Evolutionary conservation across 192 early-diverging fungal species (phyloP).

Genomic region (Neocallimastix lanati): DNA sequence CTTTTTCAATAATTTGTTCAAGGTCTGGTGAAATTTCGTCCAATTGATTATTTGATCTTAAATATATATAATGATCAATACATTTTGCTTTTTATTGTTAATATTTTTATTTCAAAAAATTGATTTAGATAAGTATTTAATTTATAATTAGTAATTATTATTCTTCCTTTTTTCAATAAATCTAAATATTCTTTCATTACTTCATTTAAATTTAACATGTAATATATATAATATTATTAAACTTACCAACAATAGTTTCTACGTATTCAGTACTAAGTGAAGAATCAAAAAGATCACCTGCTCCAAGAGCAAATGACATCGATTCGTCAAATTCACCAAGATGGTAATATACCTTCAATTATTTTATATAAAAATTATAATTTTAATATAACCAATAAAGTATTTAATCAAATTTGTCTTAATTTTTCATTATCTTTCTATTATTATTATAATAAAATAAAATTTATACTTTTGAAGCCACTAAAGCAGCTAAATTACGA

Average conservation of each 20-base stretch:
- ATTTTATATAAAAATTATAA: too few relatives aligned
- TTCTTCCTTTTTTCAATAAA: too few relatives aligned
- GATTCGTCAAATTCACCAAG: slow-evolving; percentile 92
- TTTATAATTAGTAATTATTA: too few relatives aligned
- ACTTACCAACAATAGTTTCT: slow-evolving; percentile 80
- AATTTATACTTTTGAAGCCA: slow-evolving; percentile 73
- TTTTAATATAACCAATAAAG: too few relatives aligned
- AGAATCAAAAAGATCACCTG: slow-evolving; percentile 75
- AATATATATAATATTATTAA: neutral
- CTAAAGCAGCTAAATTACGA: slow-evolving; percentile 76
- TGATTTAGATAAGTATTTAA: too few relatives aligned
- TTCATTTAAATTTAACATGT: too few relatives aligned
- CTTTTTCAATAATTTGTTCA: slow-evolving; percentile 77
- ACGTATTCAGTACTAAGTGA: slow-evolving; percentile 69
- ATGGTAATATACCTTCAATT: slow-evolving; percentile 97
- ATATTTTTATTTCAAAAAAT: too few relatives aligned
- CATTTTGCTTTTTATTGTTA: slow-evolving; percentile 67
- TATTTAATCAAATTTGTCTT: too few relatives aligned
- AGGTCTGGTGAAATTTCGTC: slow-evolving; percentile 57
- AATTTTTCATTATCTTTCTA: too few relatives aligned
- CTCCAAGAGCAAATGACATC: slow-evolving; percentile 83
- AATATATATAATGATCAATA: slow-evolving; percentile 86
- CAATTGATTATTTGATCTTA: slow-evolving; percentile 29
- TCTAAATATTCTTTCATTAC: too few relatives aligned
- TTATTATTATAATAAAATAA: neutral